Evolutionary conservation across 371 early-diverging fungal genomes (phyloP), one percentile per base, ranked within the genome.

Genomic region (Rhizopus stolonifer): DNA sequence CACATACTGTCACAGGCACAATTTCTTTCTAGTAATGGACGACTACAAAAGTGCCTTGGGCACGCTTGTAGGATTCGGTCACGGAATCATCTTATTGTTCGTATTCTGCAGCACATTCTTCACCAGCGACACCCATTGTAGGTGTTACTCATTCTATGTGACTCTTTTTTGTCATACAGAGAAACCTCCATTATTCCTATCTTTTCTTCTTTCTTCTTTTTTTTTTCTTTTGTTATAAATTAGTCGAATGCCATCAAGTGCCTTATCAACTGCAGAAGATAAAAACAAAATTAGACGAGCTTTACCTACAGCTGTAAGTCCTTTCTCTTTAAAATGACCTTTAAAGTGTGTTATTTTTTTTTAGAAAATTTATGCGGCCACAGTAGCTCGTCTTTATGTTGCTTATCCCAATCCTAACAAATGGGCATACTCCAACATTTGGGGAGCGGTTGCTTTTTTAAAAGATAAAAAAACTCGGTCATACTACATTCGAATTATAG

Each of bases 121-220:
- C 99, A 18, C 96, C 96, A 50, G 94, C 93, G 43, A 87, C 82
- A 58, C 99, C n/a, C n/a, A n/a, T n/a, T n/a, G n/a, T n/a, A n/a
- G n/a, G n/a, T n/a, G n/a, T n/a, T n/a, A n/a, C n/a, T n/a, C n/a
- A n/a, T n/a, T n/a, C n/a, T n/a, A n/a, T n/a, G n/a, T n/a, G n/a
- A n/a, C n/a, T n/a, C n/a, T n/a, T n/a, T n/a, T n/a, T n/a, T n/a
- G n/a, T n/a, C n/a, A n/a, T n/a, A n/a, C n/a, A n/a, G n/a, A n/a
- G n/a, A n/a, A n/a, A n/a, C n/a, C n/a, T n/a, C n/a, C n/a, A n/a
- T n/a, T n/a, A n/a, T n/a, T n/a, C n/a, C n/a, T n/a, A n/a, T n/a
- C n/a, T n/a, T n/a, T n/a, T n/a, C n/a, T n/a, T n/a, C n/a, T n/a
- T n/a, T n/a, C 29, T 29, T 6, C 11, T 29, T 29, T 29, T 29